Base-by-base conservation (phyloP, 2,329 filamentous ascomycete genomes). In the Metarhizium brunneum region DNA sequence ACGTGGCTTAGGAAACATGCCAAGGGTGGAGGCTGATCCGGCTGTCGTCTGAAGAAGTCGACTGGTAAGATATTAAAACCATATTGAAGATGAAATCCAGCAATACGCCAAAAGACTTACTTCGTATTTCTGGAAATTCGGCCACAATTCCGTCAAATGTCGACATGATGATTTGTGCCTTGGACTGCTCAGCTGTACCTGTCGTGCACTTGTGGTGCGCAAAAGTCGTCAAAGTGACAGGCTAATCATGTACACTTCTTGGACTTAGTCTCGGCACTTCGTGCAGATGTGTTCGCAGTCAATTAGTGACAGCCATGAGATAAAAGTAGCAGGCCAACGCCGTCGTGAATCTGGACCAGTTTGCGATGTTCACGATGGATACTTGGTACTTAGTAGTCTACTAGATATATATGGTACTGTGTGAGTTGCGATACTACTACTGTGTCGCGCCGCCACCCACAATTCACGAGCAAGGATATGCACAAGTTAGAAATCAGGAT, bases 1-100 rank as follows among this genome's bases (percentile, higher is more conserved):
- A 95, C 84, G 79, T 97, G 92, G 69, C 88, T 95, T 30, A 97
- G 77, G 66, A 97, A 96, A 68, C 87, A 94, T 16, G 88, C 91
- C 55, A 94, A 71, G 0, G 90, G 88, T 4, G 87, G 79, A 16
- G 71, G 78, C 16, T 71, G 70, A 6, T 74, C 74, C 4, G 75
- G 71, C 50, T 77, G 76, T 16, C 71, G 73, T 29, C 88, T 82
- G 64, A 96, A 96, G 73, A 85, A 90, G 70, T 96, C 92, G 60
- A 96, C 86, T 88, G 45, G 38, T 13, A 40, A 13, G 13, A 40
- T 16, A 11, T 40, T 14, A 13, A 40, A 40, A 40, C 8, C 13
- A 16, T 11, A 2, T 13, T 14, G 14, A 40, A 16, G 13, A 40
- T 5, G 8, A 16, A 5, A 14, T 40, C 13, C 14, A 16, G 14